Evolutionary conservation across 768 basidiomycete genomes (phyloP).

Genomic region (Mycena filopes): DNA sequence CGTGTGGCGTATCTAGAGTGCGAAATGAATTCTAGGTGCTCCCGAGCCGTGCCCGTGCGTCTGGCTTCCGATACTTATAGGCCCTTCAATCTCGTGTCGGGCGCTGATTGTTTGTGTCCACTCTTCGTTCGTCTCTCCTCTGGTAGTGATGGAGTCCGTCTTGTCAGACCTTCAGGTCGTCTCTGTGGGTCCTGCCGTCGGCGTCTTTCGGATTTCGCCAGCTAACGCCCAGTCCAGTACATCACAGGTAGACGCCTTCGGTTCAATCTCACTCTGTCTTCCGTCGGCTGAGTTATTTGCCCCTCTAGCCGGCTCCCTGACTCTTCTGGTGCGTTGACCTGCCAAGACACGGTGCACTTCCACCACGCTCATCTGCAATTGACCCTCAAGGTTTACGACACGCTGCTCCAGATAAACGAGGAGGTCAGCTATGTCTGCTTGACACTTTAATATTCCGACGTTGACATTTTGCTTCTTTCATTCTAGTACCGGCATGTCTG

Average conservation of each 20-base stretch:
- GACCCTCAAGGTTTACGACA: constrained; percentile 28
- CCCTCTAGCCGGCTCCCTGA: background rate
- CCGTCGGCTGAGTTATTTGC: background rate
- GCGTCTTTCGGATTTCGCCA: background rate
- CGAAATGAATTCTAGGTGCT: no score
- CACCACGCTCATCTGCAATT: no score
- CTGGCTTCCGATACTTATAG: constrained; percentile 15
- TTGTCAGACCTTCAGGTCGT: constrained; percentile 7
- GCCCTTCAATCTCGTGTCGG: background rate
- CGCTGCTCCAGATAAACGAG: constrained; percentile 22
- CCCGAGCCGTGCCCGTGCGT: background rate
- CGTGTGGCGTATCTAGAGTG: no score
- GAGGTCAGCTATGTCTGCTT: constrained; percentile 7
- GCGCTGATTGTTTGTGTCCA: constrained; percentile 6
- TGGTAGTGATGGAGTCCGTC: constrained; percentile 20
- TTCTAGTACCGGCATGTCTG: constrained; percentile 24
- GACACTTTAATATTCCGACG: no score
- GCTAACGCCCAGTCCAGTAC: constrained; percentile 10
- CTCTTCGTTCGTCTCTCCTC: constrained; percentile 12
- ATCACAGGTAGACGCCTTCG: background rate
- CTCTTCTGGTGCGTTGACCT: constrained; percentile 7
- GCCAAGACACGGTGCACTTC: no score
- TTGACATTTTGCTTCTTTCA: no score
- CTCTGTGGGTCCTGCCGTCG: constrained; percentile 6
- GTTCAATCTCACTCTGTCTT: background rate